Conservation (phyloP, 2,329 filamentous ascomycete genomes). For the Nectriaceae sp. region DNA sequence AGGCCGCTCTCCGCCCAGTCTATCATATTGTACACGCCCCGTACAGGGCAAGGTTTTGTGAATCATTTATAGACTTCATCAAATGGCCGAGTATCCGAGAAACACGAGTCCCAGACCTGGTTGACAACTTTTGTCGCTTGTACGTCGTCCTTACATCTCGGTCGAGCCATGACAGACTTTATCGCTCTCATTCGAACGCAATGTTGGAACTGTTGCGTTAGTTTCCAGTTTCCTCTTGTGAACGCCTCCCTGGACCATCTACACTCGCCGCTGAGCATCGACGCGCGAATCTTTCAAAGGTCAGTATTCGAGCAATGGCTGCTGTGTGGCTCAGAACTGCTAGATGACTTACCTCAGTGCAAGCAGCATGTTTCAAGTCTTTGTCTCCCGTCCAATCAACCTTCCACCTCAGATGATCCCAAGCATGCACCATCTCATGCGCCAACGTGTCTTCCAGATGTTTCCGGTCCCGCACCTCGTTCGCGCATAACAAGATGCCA, state of each 20-base stretch:
- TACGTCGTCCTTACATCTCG: constrained; percentile 79
- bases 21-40: constrained; percentile 26
- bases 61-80: constrained; percentile 87
- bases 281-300: constrained; percentile 75
- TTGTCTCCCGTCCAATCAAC: constrained; percentile 74
- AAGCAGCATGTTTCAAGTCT: constrained; percentile 85
- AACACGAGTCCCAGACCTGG: constrained; percentile 99
- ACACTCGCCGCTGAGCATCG: constrained; percentile 91
- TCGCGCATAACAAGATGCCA: constrained; percentile 91
- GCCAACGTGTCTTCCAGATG: constrained; percentile 92
- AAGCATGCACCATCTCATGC: constrained; percentile 98
- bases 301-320: background rate
- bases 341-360: constrained; percentile 70
- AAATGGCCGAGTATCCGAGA: constrained; percentile 90
- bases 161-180: constrained; percentile 75
- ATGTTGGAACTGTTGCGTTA: constrained; percentile 91
- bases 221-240: constrained; percentile 78
- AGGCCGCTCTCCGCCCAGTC: constrained; percentile 6
- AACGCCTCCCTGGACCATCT: constrained; percentile 86
- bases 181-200: constrained; percentile 85
- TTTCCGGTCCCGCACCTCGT: constrained; percentile 76
- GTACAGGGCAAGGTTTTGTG: constrained; percentile 7
- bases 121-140: constrained; percentile 89
- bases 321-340: background rate
- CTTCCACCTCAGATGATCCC: constrained; percentile 90